Base-by-base conservation (phyloP, 148 eudicot genomes). In the Polygonum aviculare region DNA sequence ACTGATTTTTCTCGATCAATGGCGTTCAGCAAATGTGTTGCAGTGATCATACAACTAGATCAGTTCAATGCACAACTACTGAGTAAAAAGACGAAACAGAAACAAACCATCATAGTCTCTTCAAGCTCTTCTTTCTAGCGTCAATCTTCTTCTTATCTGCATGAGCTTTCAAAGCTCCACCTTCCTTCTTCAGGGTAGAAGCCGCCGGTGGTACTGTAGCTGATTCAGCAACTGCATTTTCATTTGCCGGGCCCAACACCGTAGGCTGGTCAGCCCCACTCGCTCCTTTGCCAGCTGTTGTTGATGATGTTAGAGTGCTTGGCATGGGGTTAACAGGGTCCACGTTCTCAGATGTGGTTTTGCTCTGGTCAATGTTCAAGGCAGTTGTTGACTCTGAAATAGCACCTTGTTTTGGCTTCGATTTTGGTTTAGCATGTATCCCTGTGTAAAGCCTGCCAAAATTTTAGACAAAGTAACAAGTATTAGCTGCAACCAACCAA, bases 81-180 rank as follows among this genome's bases (percentile, higher is more conserved):
- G 11, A 67, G 72, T 18, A 38, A 67, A 67, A 21, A 67, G 44
- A 16, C 49, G 16, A 35, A 47, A 47, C 50, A 48, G 77, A 63
- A 74, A 65, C 12, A 44, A 74, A 45, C 4, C 14, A 63, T 87
- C 84, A 91, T 80, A 91, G 85, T 87, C 94, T 91, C 87, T 91
- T 91, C 84, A 87, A 75, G 83, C 96, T 93, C 81, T 87, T 89
- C 94, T 93, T 93, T 72, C 98, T 89, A 5, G 94, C 98, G 74
- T 91, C 96, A 40, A 91, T 88, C 84, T 89, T 93, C 87, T 87
- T 93, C 77, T 89, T 93, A 81, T 91, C 98, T 4, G 80, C 83
- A 45, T 85, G 93, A 77, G 77, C 87, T 79, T 91, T 93, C 71
- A 67, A 76, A 51, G 73, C 69, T 19, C 78, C 83, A 31, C 57